phyloP scores from a whole-genome alignment of 208 protist genomes.

The Crithidia acanthocephali region DNA sequence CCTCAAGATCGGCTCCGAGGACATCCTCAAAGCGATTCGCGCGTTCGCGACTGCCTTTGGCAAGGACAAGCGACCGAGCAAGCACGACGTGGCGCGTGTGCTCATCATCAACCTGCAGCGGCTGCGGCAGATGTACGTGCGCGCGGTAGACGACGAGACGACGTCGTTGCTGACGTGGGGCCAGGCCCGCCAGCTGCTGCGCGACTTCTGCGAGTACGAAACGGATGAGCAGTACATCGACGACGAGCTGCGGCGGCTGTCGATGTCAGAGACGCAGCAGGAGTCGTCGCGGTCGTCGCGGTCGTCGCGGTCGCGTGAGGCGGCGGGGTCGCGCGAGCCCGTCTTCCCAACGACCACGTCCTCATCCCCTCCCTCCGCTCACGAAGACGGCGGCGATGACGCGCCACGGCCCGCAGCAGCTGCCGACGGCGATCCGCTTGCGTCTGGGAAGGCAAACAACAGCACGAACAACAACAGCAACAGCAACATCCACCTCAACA shows the following conservation, averaged over 20 bases:
- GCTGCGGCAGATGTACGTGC: constrained; percentile 74
- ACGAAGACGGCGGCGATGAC: not conserved
- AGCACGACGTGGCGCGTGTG: constrained; percentile 75
- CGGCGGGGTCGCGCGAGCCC: constrained; percentile 3
- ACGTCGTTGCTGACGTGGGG: constrained; percentile 42
- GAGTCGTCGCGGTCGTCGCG: not conserved
- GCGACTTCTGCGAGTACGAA: constrained; percentile 86
- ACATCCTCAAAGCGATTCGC: constrained; percentile 63
- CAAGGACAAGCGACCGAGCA: constrained; percentile 49
- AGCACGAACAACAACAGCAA: not conserved
- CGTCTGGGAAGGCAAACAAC: not conserved
- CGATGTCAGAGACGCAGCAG: not conserved
- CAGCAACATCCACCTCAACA: not conserved
- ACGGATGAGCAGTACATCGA: constrained; percentile 60
- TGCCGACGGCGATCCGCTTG: not conserved
- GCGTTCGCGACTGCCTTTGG: constrained; percentile 60
- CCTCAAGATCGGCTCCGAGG: constrained; percentile 78
- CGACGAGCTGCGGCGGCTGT: constrained; percentile 17
- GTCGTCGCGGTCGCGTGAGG: constrained; percentile 6
- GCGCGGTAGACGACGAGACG: constrained; percentile 48
- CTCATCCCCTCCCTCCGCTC: not conserved
- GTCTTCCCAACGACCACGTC: not conserved
- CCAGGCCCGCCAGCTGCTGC: constrained; percentile 54
- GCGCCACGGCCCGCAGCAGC: not conserved
- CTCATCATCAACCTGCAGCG: constrained; percentile 75